phyloP scores from a whole-genome alignment of 192 early-diverging fungal species.

The Coemansia sp. region DNA sequence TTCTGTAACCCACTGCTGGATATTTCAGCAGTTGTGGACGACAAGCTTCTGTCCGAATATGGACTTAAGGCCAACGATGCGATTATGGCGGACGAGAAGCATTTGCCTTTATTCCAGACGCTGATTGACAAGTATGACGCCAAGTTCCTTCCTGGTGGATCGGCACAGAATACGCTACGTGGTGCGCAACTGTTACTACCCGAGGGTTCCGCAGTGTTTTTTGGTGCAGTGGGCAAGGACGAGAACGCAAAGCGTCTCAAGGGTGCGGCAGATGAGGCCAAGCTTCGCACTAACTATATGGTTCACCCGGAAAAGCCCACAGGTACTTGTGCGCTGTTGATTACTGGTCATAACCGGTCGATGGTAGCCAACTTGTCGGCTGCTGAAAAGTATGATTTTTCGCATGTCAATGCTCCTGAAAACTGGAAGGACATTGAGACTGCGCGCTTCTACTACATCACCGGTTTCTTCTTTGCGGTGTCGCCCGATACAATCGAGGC shows the following conservation, averaged over 20 bases:
- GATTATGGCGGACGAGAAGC: slow-evolving; percentile 88
- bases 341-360: slow-evolving; percentile 85
- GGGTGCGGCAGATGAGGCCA: slow-evolving; percentile 76
- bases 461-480: slow-evolving; percentile 93
- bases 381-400: slow-evolving; percentile 80
- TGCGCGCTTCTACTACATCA: slow-evolving; percentile 90
- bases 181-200: slow-evolving; percentile 90
- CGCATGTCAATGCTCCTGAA: slow-evolving; percentile 67
- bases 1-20: slow-evolving; percentile 98
- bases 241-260: slow-evolving; percentile 72
- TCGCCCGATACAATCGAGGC: slow-evolving; percentile 79
- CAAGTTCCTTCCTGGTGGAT: slow-evolving; percentile 92
- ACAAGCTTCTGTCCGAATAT: slow-evolving; percentile 78
- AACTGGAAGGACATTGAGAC: slow-evolving; percentile 86
- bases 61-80: slow-evolving; percentile 91
- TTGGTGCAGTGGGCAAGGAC: slow-evolving; percentile 92
- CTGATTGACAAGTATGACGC: slow-evolving; percentile 70
- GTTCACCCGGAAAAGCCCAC: slow-evolving; percentile 74
- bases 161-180: slow-evolving; percentile 93
- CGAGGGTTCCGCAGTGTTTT: slow-evolving; percentile 81
- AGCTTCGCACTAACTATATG: slow-evolving; percentile 88
- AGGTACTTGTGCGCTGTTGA: slow-evolving; percentile 92
- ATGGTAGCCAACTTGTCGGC: slow-evolving; percentile 94
- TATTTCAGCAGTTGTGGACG: slow-evolving; percentile 81
- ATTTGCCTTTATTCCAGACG: slow-evolving; percentile 82